Evolutionary conservation across 202 grass and related monocot genomes (phyloP), one percentile per base, ranked within the genome.

Genomic region (Zizania palustris): DNA sequence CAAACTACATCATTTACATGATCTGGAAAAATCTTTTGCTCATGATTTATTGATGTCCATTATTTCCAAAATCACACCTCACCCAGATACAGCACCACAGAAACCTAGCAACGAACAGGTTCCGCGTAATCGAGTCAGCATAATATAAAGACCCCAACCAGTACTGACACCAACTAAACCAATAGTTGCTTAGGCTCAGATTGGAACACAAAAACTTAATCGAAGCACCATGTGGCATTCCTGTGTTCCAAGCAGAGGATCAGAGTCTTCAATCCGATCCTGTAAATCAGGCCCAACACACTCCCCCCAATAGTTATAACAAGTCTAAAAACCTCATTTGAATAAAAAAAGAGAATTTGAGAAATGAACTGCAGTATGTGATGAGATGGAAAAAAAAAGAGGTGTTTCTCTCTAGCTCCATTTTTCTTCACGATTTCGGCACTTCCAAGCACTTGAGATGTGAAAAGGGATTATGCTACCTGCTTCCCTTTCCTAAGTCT

Each of bases 401-500:
- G 60, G 15, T 19, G 8, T 72, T 60, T 63, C 76, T 76, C 72
- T 70, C 61, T 72, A 70, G 28, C 56, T 71, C 60, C 11, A 19
- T 41, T 41, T 41, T 79, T 41, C 33, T 73, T 49, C 35, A 68
- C 66, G 56, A 15, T 63, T 41, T 33, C 53, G 40, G 43, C 69
- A 53, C 39, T 38, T 46, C 56, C 40, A 67, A 39, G 66, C 20
- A 76, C 71, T 36, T 56, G 19, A 71, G 71, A 45, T 3, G 38
- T 45, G 8, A 66, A 80, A 45, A 64, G 42, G n/a, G 37, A 84
- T 92, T 73, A 94, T 1, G 82, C 85, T 70, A 69, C 50, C 71
- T 92, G 82, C 72, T 96, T 89, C 20, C 92, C 96, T 81, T 99
- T 96, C 75, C 71, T 90, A 78, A 91, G 63, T 73, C 72, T 85